Evolutionary conservation across 2,329 filamentous ascomycete genomes (phyloP).

Genomic region (Venturia effusa): DNA sequence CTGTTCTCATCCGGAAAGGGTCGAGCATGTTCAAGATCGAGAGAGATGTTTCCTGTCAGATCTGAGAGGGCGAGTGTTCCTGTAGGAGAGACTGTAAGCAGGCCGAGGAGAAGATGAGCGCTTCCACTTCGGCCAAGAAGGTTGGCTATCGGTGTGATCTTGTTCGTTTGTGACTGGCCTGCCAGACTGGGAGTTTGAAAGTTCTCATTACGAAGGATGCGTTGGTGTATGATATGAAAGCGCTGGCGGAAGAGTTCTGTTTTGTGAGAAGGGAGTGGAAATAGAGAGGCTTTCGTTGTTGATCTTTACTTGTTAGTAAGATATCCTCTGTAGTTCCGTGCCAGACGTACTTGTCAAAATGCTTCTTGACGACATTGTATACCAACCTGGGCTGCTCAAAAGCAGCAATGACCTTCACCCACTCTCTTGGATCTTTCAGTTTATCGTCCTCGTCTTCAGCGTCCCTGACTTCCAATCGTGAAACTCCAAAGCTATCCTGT

Average conservation of each 20-base stretch:
- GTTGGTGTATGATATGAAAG: slow-evolving; percentile 86
- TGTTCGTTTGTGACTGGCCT: slow-evolving; percentile 47
- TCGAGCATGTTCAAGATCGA: slow-evolving; percentile 72
- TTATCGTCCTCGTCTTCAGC: slow-evolving; percentile 49
- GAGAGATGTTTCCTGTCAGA: slow-evolving; percentile 72
- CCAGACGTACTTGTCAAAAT: slow-evolving; percentile 62
- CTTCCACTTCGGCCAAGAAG: slow-evolving; percentile 68
- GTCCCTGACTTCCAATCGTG: slow-evolving; percentile 39
- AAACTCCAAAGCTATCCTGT: slow-evolving; percentile 52
- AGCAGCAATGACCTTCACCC: slow-evolving; percentile 74
- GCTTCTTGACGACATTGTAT: slow-evolving; percentile 73
- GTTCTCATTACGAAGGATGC: slow-evolving; percentile 81
- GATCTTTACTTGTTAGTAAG: slow-evolving; percentile 15
- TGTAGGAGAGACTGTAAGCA: slow-evolving; percentile 70
- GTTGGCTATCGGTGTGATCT: slow-evolving; percentile 75
- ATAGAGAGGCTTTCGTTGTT: slow-evolving; percentile 30
- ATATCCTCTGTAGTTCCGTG: not conserved
- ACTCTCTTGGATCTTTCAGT: slow-evolving; percentile 60
- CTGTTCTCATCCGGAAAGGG: slow-evolving; percentile 68
- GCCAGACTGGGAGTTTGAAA: slow-evolving; percentile 72
- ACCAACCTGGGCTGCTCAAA: slow-evolving; percentile 73
- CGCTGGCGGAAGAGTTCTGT: slow-evolving; percentile 79
- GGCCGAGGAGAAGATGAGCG: slow-evolving; percentile 75
- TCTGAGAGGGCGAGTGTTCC: slow-evolving; percentile 77
- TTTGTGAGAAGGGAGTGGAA: slow-evolving; percentile 72